Evolutionary conservation across 257 asterid genomes (phyloP).

Genomic region (Anisodus acutangulus): DNA sequence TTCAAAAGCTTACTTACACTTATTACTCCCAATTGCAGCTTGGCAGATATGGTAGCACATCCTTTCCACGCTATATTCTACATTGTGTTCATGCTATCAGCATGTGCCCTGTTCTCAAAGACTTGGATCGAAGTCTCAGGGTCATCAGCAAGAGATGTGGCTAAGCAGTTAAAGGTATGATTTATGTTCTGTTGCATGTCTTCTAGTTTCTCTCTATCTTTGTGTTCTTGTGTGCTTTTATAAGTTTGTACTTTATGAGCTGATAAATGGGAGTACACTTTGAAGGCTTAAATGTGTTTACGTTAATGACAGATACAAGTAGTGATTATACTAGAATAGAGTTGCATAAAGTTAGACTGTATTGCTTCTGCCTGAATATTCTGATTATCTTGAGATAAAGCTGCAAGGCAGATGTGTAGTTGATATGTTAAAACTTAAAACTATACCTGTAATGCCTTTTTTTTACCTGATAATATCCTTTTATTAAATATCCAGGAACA

Average conservation of each 20-base stretch:
- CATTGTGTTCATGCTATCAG: constrained; percentile 82
- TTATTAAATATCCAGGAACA: constrained; percentile 58
- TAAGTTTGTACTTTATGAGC: not conserved
- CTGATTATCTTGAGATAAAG: not conserved
- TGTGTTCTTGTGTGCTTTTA: not conserved
- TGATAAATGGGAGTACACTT: not conserved
- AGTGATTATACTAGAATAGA: not conserved
- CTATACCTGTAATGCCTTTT: not conserved
- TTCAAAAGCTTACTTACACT: not conserved
- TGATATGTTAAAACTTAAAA: too few relatives aligned
- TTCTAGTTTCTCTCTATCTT: not conserved
- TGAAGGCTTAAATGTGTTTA: not conserved
- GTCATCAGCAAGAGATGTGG: constrained; percentile 88
- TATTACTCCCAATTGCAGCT: constrained; percentile 36
- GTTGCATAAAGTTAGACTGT: not conserved
- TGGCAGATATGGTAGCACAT: constrained; percentile 77
- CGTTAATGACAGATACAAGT: not conserved
- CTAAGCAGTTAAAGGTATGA: constrained; percentile 88
- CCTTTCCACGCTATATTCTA: constrained; percentile 90
- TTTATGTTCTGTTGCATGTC: not conserved
- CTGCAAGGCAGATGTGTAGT: not conserved
- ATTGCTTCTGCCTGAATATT: not conserved
- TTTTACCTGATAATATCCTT: not conserved
- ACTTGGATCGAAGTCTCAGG: constrained; percentile 97
- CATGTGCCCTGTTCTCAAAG: constrained; percentile 86